Evolutionary conservation across 2,329 filamentous ascomycete genomes (phyloP).

Genomic region (Hymenoscyphus salicellus): DNA sequence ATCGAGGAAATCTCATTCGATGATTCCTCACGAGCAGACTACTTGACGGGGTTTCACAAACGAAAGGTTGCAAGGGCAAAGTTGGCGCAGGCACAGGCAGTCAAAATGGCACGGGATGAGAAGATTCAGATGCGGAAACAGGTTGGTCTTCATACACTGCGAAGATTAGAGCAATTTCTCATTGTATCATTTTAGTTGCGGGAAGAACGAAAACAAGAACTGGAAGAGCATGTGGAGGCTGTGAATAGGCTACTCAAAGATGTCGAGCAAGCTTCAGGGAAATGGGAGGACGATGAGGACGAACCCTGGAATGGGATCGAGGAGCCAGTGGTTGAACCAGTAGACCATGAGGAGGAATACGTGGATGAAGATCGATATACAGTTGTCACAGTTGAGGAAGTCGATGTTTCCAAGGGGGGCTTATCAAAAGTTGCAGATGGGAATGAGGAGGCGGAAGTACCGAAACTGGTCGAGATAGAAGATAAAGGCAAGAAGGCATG

Average conservation of each 20-base stretch:
- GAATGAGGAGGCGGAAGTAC: slow-evolving; percentile 36
- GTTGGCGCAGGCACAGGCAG: slow-evolving; percentile 77
- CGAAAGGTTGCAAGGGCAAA: slow-evolving; percentile 84
- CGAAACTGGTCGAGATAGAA: slow-evolving; percentile 34
- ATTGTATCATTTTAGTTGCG: slow-evolving; percentile 59
- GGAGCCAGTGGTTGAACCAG: slow-evolving; percentile 49
- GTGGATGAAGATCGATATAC: slow-evolving; percentile 95
- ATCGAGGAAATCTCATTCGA: slow-evolving; percentile 87
- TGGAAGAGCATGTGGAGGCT: slow-evolving; percentile 76
- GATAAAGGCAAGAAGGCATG: slow-evolving; percentile 37
- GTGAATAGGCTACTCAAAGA: slow-evolving; percentile 57
- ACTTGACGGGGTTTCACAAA: slow-evolving; percentile 94
- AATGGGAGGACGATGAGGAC: slow-evolving; percentile 42
- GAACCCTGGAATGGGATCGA: slow-evolving; percentile 66
- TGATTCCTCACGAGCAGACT: slow-evolving; percentile 73
- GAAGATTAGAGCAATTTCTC: slow-evolving; percentile 5
- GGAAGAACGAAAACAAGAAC: slow-evolving; percentile 75
- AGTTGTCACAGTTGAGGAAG: slow-evolving; percentile 87
- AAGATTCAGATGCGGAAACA: slow-evolving; percentile 70
- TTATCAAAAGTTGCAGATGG: slow-evolving; percentile 53
- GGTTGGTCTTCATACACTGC: slow-evolving; percentile 47
- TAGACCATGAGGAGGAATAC: slow-evolving; percentile 85
- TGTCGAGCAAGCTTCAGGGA: slow-evolving; percentile 42
- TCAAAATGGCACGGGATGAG: slow-evolving; percentile 74
- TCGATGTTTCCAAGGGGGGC: slow-evolving; percentile 74